Evolutionary conservation across 305 asterid species (phyloP), one percentile per base, ranked within the genome.

Genomic region (Solanum hybrid): DNA sequence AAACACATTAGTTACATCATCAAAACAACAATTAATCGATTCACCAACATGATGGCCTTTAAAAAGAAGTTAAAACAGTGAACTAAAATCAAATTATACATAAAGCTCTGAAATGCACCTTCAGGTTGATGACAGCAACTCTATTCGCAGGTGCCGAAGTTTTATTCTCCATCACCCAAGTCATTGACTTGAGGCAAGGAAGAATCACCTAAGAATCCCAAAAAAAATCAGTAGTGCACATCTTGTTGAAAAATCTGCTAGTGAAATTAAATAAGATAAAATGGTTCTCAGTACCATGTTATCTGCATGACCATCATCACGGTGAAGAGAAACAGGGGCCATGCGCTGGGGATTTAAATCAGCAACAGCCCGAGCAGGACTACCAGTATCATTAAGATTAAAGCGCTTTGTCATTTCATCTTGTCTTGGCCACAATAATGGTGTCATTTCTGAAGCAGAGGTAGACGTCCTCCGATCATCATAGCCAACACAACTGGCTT

Each of bases 81-180:
- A 42, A 17, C 85, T 29, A 36, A 86, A 40, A 82, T 88, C 79
- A 89, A 77, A 90, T 85, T 38, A 60, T 31, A 79, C 24, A 34
- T 29, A 36, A 76, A 85, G 90, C 76, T 88, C 86, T 31, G 66
- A 88, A 90, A 90, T 90, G 88, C 91, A 96, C 98, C 99, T 96
- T 95, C 91, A 96, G 95, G 91, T 90, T 95, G 90, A 96, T 96
- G 77, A 96, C 93, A 91, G 99, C 99, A 81, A 94, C 94, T 94
- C 95, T 93, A 91, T 95, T 91, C 79, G 93, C 98, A 76, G 98
- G 96, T 85, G 92, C 73, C 72, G 90, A 93, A 92, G 90, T 93
- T 92, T 94, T 96, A 89, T 93, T 94, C 95, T 96, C 98, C 99
- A 96, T 95, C 75, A 92, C 96, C 99, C 99, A 96, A 87, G 98